Evolutionary conservation across 2,329 filamentous ascomycete species (phyloP).

Genomic region (Didymella keratinophila): DNA sequence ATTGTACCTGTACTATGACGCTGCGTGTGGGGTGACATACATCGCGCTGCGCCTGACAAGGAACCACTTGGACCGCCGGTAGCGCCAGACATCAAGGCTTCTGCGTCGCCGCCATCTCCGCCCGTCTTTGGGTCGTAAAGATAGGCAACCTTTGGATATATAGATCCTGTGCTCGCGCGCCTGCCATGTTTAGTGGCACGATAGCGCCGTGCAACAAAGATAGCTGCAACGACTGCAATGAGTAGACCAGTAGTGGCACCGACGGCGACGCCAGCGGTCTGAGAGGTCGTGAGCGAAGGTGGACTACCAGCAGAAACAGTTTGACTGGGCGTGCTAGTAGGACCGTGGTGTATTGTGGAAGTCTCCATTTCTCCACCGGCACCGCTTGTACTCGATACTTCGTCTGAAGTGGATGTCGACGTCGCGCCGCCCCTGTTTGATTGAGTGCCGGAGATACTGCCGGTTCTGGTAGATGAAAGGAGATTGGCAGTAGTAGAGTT

Average conservation of each 20-base stretch:
- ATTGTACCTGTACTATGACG: conserved; percentile 10
- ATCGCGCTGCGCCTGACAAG: conserved; percentile 1
- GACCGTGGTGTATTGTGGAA: conserved; percentile 5
- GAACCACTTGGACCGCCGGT: conserved; percentile 10
- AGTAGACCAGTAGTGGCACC: conserved; percentile 45
- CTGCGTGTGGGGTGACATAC: conserved; percentile 2
- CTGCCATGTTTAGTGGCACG: conserved; percentile 32
- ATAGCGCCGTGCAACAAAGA: conserved; percentile 46
- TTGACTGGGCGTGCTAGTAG: conserved; percentile 25
- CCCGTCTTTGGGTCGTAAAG: conserved; percentile 44
- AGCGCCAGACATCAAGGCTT: conserved; percentile 38
- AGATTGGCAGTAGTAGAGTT: conserved; percentile 4
- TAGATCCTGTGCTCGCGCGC: conserved; percentile 32
- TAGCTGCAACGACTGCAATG: conserved; percentile 43
- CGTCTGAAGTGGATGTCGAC: not conserved
- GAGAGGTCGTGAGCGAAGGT: conserved; percentile 36
- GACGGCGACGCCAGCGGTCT: conserved; percentile 49
- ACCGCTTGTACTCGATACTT: not conserved
- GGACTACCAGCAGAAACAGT: conserved; percentile 21
- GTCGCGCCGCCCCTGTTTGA: not conserved
- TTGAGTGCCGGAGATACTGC: not conserved
- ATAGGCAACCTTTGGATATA: conserved; percentile 46
- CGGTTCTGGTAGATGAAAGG: not conserved
- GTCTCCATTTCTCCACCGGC: not conserved
- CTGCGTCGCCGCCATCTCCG: conserved; percentile 26